Evolutionary conservation across 2,329 filamentous ascomycete genomes (phyloP).

Genomic region (Colletotrichum siamense): DNA sequence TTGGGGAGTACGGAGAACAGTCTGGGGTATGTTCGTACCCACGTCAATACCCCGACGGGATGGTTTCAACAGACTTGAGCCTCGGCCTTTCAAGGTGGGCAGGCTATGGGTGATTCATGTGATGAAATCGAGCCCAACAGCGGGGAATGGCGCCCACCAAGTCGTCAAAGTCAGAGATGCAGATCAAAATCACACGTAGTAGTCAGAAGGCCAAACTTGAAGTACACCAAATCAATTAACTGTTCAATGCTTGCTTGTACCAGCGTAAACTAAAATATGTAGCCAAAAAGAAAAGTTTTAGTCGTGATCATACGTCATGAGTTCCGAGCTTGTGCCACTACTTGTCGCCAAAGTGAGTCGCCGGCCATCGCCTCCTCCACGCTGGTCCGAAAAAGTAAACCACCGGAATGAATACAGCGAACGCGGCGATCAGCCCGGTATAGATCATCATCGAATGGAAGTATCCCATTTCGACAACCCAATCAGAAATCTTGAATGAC

Average conservation of each 20-base stretch:
- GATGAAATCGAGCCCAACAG: neutral
- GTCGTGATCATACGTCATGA: neutral
- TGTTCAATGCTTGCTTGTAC: neutral
- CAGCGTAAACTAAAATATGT: neutral
- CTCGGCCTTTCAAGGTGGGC: neutral
- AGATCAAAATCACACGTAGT: neutral
- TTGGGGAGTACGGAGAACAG: neutral
- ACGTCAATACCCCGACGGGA: neutral
- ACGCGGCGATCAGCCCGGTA: slow-evolving; percentile 33
- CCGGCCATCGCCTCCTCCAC: slow-evolving; percentile 10
- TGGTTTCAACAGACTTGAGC: neutral
- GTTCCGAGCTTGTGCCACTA: neutral
- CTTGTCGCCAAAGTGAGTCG: neutral
- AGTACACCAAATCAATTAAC: neutral
- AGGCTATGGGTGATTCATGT: neutral
- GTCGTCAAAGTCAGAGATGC: rapidly evolving
- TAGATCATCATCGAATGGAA: slow-evolving; percentile 33
- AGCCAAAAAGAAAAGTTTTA: neutral
- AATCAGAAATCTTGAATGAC: slow-evolving; percentile 29
- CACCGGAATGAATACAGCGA: slow-evolving; percentile 31
- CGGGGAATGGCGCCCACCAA: neutral
- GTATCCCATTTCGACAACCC: slow-evolving; percentile 31
- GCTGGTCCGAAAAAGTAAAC: slow-evolving; percentile 26
- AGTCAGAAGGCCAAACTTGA: no score
- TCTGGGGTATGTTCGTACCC: neutral